Conservation (phyloP, 768 basidiomycete genomes). For the Tricholoma hemisulphureum region DNA sequence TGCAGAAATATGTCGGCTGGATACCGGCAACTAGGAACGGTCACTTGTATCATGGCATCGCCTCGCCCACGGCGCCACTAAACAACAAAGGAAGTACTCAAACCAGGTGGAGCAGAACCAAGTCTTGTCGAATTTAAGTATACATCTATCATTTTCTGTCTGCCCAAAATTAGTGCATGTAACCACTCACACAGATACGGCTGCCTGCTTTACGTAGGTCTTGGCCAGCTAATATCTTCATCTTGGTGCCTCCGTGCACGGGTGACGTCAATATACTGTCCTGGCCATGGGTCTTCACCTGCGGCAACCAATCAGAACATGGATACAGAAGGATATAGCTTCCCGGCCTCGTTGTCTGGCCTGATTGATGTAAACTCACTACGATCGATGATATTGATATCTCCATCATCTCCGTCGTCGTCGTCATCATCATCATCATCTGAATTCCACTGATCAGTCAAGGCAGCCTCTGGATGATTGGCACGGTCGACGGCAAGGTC, state of each 20-base stretch:
- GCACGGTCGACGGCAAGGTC: conserved; percentile 76
- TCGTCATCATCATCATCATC: conserved; percentile 53
- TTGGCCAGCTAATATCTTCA: conserved; percentile 68
- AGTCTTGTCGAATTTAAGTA: conserved; percentile 6
- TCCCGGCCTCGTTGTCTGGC: not conserved
- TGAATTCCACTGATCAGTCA: conserved; percentile 62
- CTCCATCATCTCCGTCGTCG: conserved; percentile 51
- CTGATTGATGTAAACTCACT: conserved; percentile 45
- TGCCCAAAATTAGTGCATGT: not conserved
- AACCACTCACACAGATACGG: not conserved
- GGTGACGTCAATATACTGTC: conserved; percentile 75
- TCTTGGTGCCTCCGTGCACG: conserved; percentile 52
- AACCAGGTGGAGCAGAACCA: conserved; percentile 13
- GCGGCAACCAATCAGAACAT: conserved; percentile 12
- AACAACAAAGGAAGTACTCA: conserved; percentile 4
- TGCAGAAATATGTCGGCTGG: conserved; percentile 7
- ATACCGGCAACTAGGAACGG: conserved; percentile 16
- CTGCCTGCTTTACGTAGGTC: conserved; percentile 47
- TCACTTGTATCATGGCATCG: conserved; percentile 21
- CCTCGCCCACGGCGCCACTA: conserved; percentile 5
- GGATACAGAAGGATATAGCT: conserved; percentile 8
- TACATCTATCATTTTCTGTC: conserved; percentile 5
- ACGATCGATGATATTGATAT: conserved; percentile 65
- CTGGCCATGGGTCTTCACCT: conserved; percentile 72
- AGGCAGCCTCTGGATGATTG: conserved; percentile 55